These are phyloP conservation scores for Penicillium frequentans DNA, from an alignment of 2,329 filamentous ascomycete genomes.

Conservation along the genomic window DNA sequence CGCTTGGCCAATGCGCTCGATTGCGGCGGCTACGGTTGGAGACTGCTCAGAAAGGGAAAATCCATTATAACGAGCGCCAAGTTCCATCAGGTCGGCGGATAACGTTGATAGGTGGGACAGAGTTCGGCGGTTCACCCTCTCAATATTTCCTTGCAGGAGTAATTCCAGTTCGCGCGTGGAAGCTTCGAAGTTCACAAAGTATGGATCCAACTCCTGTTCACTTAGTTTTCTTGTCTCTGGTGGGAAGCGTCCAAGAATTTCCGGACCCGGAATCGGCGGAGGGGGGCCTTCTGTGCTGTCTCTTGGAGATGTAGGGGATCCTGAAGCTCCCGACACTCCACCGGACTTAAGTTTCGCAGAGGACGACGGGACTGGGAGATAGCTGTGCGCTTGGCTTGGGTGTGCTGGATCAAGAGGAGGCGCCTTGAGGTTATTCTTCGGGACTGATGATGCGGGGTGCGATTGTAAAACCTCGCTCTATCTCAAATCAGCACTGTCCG, in stretches of 20 bases:
- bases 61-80: constrained; percentile 94
- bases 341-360: constrained; percentile 79
- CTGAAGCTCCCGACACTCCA: constrained; percentile 52
- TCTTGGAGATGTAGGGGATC: constrained; percentile 44
- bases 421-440: constrained; percentile 90
- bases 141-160: constrained; percentile 87
- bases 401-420: constrained; percentile 96
- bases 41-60: constrained; percentile 94
- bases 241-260: constrained; percentile 77
- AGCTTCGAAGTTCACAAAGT: constrained; percentile 90
- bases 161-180: constrained; percentile 90
- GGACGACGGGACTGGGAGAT: constrained; percentile 78
- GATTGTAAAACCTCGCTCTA: constrained; percentile 94
- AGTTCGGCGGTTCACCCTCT: constrained; percentile 91
- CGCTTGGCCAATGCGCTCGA: constrained; percentile 91
- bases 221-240: constrained; percentile 72
- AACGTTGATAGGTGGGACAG: constrained; percentile 81
- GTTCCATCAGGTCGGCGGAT: constrained; percentile 83
- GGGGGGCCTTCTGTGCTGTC: constrained; percentile 55
- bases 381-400: constrained; percentile 80
- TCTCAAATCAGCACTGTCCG: constrained; percentile 15
- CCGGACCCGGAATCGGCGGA: constrained; percentile 59
- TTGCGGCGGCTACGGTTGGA: constrained; percentile 82
- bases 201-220: constrained; percentile 91
- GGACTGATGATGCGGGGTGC: constrained; percentile 84